These are phyloP conservation scores for Aspergillus fructus DNA, from an alignment of 2,329 filamentous ascomycete species.

Conservation along the genomic window DNA sequence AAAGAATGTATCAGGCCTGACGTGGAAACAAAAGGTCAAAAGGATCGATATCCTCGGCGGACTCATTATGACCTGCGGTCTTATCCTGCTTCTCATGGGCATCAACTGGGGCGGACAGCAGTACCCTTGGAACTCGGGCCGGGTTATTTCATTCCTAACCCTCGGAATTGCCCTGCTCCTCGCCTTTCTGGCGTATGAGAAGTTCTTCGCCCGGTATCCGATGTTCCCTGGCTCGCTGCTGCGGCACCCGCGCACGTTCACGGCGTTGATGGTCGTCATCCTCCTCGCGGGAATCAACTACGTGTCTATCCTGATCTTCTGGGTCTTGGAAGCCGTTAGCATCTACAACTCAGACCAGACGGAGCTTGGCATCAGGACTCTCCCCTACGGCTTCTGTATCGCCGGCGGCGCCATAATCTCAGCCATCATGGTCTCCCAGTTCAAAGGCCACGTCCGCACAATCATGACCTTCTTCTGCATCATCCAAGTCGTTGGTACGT, in stretches of 20 bases:
- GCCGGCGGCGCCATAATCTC: slow-evolving; percentile 5
- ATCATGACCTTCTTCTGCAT: slow-evolving; percentile 6
- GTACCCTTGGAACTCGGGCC: slow-evolving; percentile 1
- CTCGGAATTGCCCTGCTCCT: neutral
- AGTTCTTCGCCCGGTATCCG: neutral
- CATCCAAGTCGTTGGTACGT: neutral
- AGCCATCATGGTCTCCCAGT: neutral
- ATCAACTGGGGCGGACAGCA: slow-evolving; percentile 4
- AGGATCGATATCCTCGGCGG: slow-evolving; percentile 1
- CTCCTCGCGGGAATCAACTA: slow-evolving; percentile 9
- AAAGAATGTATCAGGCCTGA: neutral
- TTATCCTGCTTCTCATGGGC: slow-evolving; percentile 1
- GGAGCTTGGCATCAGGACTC: neutral
- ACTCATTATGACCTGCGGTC: slow-evolving; percentile 1
- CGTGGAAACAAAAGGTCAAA: neutral
- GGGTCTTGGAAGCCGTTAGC: neutral
- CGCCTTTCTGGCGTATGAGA: neutral
- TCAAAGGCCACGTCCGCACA: neutral
- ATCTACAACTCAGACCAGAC: slow-evolving; percentile 2
- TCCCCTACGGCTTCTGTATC: slow-evolving; percentile 8
- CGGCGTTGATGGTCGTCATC: slow-evolving; percentile 6
- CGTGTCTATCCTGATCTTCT: slow-evolving; percentile 6
- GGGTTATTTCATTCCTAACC: neutral
- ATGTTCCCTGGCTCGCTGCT: slow-evolving; percentile 5
- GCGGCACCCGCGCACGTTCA: neutral